Conservation (phyloP, 306 rosid species). For the Hippophae gyantsensis region DNA sequence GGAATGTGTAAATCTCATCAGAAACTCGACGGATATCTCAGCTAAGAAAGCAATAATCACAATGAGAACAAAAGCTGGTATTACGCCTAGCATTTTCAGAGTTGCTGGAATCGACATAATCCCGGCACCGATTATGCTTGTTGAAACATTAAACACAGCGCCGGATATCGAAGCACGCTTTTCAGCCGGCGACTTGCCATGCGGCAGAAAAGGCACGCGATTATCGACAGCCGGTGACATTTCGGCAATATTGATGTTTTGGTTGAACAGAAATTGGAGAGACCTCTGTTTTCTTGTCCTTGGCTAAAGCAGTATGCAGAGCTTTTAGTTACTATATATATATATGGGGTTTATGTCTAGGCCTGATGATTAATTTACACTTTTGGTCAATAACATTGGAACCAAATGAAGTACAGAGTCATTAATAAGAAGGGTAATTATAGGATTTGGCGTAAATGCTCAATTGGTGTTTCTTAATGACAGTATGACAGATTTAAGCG, state of each 20-base stretch:
- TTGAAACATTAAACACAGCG: constrained; percentile 78
- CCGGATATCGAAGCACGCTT: constrained; percentile 43
- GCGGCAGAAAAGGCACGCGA: constrained; percentile 40
- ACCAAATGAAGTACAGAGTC: too few relatives aligned
- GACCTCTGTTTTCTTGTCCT: too few relatives aligned
- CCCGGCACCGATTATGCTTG: constrained; percentile 79
- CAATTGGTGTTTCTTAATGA: too few relatives aligned
- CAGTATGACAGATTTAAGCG: too few relatives aligned
- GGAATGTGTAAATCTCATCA: constrained; percentile 69
- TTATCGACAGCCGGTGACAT: constrained; percentile 58
- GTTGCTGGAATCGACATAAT: constrained; percentile 95
- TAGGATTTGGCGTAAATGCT: too few relatives aligned
- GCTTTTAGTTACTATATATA: too few relatives aligned
- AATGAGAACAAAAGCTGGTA: constrained; percentile 52
- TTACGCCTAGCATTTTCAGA: constrained; percentile 64
- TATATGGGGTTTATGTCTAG: too few relatives aligned
- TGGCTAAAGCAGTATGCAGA: too few relatives aligned
- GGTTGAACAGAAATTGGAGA: not conserved
- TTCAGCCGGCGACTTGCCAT: not conserved
- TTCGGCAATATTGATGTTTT: constrained; percentile 2
- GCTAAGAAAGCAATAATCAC: constrained; percentile 47
- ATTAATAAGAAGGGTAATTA: too few relatives aligned
- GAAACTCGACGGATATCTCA: constrained; percentile 62
- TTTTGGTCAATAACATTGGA: too few relatives aligned
- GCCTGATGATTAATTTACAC: too few relatives aligned